Base-by-base conservation (phyloP, 1,139 yeast species). In the Diutina rugosa region DNA sequence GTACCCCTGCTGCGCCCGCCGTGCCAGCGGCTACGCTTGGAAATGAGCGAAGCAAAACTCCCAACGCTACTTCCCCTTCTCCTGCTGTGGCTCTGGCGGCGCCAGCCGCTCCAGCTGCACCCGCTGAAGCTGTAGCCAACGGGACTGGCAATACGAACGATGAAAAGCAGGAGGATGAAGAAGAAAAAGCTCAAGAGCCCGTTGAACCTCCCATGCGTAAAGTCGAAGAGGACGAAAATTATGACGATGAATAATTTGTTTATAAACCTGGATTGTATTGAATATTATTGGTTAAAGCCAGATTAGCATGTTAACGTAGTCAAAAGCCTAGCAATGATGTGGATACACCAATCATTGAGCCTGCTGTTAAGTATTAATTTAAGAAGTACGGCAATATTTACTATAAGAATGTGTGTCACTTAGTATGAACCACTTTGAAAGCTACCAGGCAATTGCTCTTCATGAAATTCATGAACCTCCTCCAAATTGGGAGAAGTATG, bases 211-310 rank as follows among this genome's bases (percentile, higher is more conserved):
- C 88, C 28, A 82, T 86, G 67, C 78, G 95, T 64, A 79, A 84
- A 62, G 84, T 88, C 30, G 91, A 85, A 56, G 96, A 87, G 64
- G 96, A 88, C 65, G 91, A 86, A 65, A 81, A 88, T 66, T 88
- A 88, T 66, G 96, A 88, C 66, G 95, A 86, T 58, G 90, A 80
- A 47, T 79, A 72, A 57, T 7, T 8, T 46, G n/a, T 44, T 44
- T 35, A 35, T 35, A 35, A 10, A 35, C 12, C 3, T 32, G 38
- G 38, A 32, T 35, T 35, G 41, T 35, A 35, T n/a, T 35, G n/a
- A 35, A 35, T 35, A 35, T 35, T 35, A 35, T n/a, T 9, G 41
- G 41, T 35, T 12, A 9, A n/a, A 35, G 14, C 41, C 10, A 12
- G n/a, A n/a, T 35, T 35, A 10, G 41, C 10, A 12, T n/a, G 12